phyloP scores from a whole-genome alignment of 768 basidiomycete species.

The Tulasnella sp. region DNA sequence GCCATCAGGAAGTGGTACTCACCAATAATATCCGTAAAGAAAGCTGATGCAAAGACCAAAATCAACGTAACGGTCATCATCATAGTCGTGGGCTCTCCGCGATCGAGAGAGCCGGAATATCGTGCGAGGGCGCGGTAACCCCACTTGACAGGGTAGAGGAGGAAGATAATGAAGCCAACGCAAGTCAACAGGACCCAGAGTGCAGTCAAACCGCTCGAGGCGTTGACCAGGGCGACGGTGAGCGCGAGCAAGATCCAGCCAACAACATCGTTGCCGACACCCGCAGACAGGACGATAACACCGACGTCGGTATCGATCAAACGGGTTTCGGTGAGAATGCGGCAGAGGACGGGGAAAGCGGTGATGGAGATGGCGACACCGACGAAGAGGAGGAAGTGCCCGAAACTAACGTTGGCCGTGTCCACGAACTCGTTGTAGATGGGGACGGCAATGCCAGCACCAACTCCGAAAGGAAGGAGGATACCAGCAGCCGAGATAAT shows the following conservation, averaged over 20 bases:
- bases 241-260: slow-evolving; percentile 84
- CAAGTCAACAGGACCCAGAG: slow-evolving; percentile 73
- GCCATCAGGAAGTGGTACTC: slow-evolving; percentile 52
- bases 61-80: slow-evolving; percentile 81
- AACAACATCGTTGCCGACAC: slow-evolving; percentile 61
- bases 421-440: slow-evolving; percentile 67
- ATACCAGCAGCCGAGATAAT: slow-evolving; percentile 65
- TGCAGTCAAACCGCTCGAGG: slow-evolving; percentile 65
- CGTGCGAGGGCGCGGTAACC: slow-evolving; percentile 63
- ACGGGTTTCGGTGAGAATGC: slow-evolving; percentile 70
- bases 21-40: slow-evolving; percentile 84
- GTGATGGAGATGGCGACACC: slow-evolving; percentile 80
- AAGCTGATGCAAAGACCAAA: slow-evolving; percentile 67
- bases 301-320: slow-evolving; percentile 85
- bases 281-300: slow-evolving; percentile 73
- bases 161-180: slow-evolving; percentile 60
- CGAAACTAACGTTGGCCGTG: slow-evolving; percentile 52
- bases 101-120: slow-evolving; percentile 66
- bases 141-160: slow-evolving; percentile 62
- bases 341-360: slow-evolving; percentile 76
- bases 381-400: slow-evolving; percentile 80
- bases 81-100: slow-evolving; percentile 61
- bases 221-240: slow-evolving; percentile 78
- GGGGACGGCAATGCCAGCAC: slow-evolving; percentile 64
- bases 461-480: slow-evolving; percentile 72